Evolutionary conservation across 306 rosid genomes (phyloP).

Genomic region (Sicyos baderoa): DNA sequence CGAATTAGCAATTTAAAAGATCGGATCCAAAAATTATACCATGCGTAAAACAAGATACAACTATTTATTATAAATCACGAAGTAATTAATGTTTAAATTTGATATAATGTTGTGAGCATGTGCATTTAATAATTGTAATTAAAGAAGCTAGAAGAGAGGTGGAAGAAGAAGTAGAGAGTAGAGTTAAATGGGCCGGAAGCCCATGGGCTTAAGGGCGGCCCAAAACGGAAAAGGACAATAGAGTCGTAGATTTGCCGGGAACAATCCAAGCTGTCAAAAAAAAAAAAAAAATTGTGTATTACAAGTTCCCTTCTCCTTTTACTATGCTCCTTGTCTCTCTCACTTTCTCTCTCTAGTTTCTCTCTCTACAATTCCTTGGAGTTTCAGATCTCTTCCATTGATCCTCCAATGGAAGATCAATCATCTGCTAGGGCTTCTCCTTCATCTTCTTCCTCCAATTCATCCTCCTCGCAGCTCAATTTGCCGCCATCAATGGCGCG

Average conservation of each 20-base stretch:
- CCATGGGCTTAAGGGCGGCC: too few species aligned
- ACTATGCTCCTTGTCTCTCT: background rate
- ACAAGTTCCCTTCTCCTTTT: background rate
- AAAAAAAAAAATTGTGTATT: background rate
- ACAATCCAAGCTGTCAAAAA: background rate
- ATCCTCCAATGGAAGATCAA: constrained; percentile 44
- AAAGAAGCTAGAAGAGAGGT: too few species aligned
- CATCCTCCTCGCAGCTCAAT: constrained; percentile 33
- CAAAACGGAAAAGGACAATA: too few species aligned
- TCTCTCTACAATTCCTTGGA: background rate
- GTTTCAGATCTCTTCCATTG: constrained; percentile 20
- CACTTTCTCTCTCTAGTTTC: background rate
- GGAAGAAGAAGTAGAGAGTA: too few species aligned
- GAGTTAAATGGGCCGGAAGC: too few species aligned
- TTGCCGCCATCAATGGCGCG: constrained; percentile 33
- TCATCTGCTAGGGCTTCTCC: constrained; percentile 26
- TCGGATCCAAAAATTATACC: too few species aligned
- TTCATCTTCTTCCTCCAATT: constrained; percentile 4
- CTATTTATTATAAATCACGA: too few species aligned
- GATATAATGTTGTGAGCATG: too few species aligned
- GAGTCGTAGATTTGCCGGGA: background rate
- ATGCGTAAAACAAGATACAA: too few species aligned
- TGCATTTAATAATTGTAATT: too few species aligned
- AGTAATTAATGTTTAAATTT: too few species aligned
- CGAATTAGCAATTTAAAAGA: too few species aligned